Evolutionary conservation across 2,329 filamentous ascomycete species (phyloP), one percentile per base, ranked within the genome.

Genomic region (Ophiocordyceps camponoti-floridani): DNA sequence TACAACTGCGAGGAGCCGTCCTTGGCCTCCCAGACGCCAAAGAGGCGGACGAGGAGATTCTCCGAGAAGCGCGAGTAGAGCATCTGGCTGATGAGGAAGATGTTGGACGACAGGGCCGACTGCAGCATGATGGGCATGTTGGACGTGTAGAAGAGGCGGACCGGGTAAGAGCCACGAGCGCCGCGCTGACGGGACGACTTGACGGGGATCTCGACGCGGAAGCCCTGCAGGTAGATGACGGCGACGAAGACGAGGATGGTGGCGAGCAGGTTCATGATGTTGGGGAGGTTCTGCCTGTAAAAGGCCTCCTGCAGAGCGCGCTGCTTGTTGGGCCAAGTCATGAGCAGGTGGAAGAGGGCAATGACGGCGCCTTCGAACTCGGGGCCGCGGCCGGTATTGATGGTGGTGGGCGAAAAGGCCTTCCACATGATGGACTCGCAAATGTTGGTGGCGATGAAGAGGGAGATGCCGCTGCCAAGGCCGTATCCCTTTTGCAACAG

Each of bases 91-190:
- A 98, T 87, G 52, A 98, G 73, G 80, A 98, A 98, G 68, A 98
- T 79, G 75, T 98, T 98, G 75, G 89, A 95, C 54, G 86, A 94
- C 54, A 98, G 79, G 55, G 91, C 91, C 42, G 89, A 96, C 73
- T 98, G 93, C 64, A 98, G 77, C 91, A 98, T 98, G 70, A 98
- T 98, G 62, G 91, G 91, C 93, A 98, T 98, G 82, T 98, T 98
- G 65, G 88, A 95, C 62, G 91, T 98, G 73, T 98, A 98, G 79
- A 98, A 98, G 48, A 98, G 84, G 60, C 93, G 89, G 65, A 98
- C 79, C 58, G 91, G 91, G 77, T 96, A 98, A 38, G 88, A 94
- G 59, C 89, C 93, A 58, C 91, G 89, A 63, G 94, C 91, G 67
- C 91, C 91, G 75, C 91, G 88, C 77, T 98, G 91, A 69, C 91